Conservation (phyloP, 2,329 filamentous ascomycete genomes). For the Fusarium sp. region DNA sequence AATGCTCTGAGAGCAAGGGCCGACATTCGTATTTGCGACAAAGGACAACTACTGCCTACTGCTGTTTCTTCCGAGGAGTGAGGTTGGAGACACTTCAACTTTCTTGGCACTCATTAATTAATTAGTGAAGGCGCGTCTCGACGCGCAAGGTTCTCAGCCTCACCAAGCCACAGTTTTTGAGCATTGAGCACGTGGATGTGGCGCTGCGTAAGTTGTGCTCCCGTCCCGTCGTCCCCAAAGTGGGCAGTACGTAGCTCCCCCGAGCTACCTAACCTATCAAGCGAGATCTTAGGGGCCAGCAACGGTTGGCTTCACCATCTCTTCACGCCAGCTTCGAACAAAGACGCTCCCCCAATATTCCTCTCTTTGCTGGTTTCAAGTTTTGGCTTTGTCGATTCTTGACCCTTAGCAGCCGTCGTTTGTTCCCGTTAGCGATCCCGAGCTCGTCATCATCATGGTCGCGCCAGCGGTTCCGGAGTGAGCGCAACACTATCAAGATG, state of each 20-base stretch:
- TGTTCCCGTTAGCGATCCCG: slow-evolving; percentile 20
- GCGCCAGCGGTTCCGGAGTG: slow-evolving; percentile 81
- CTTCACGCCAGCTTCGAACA: slow-evolving; percentile 32
- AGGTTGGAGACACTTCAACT: slow-evolving; percentile 24
- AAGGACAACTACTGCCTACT: slow-evolving; percentile 4
- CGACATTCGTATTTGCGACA: slow-evolving; percentile 35
- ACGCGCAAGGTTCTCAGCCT: slow-evolving; percentile 41
- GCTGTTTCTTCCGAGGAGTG: slow-evolving; percentile 10
- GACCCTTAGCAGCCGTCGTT: background rate
- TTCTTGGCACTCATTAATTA: slow-evolving; percentile 32
- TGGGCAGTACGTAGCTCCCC: slow-evolving; percentile 33
- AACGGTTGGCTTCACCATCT: slow-evolving; percentile 32
- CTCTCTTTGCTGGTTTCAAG: slow-evolving; percentile 1
- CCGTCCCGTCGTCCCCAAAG: slow-evolving; percentile 3
- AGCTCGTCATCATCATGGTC: slow-evolving; percentile 66
- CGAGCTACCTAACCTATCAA: slow-evolving; percentile 37
- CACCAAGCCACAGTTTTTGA: slow-evolving; percentile 34
- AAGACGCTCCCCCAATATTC: slow-evolving; percentile 17
- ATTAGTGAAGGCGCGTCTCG: slow-evolving; percentile 32
- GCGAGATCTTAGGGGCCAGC: slow-evolving; percentile 46
- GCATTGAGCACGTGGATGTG: slow-evolving; percentile 41
- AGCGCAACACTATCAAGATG: slow-evolving; percentile 44
- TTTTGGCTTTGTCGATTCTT: slow-evolving; percentile 8
- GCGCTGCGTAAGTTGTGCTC: slow-evolving; percentile 37
- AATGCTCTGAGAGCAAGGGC: slow-evolving; percentile 15